A percentile compares a stretch with the other conserved stretches of the same genome.
Evolutionary conservation across 1,139 yeast genomes (phyloP).

Genomic region (Pichia sp.): DNA sequence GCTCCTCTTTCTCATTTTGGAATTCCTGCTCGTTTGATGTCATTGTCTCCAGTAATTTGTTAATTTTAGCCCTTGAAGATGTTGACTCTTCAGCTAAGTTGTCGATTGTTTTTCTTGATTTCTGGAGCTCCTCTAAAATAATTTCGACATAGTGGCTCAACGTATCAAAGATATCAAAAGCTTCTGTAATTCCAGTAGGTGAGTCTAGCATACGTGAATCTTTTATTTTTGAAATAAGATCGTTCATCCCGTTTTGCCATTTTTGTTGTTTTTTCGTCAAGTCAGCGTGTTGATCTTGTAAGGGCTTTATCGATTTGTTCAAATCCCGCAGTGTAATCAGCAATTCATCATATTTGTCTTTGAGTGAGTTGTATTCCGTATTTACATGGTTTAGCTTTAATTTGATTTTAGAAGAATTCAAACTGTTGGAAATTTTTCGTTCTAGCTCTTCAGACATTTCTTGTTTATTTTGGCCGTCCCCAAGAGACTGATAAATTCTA

Average conservation of each 20-base stretch:
- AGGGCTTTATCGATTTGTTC: constrained; percentile 16
- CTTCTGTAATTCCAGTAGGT: constrained; percentile 1
- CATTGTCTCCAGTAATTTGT: constrained; percentile 23
- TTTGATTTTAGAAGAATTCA: constrained; percentile 11
- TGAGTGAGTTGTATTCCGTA: neutral
- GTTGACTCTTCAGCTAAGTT: constrained; percentile 35
- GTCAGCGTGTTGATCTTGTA: constrained; percentile 29
- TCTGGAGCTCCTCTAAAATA: constrained; percentile 26
- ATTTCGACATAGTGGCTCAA: constrained; percentile 39
- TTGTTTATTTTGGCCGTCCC: constrained; percentile 3
- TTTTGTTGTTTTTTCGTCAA: constrained; percentile 26
- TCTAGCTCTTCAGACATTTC: constrained; percentile 13
- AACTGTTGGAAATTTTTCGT: constrained; percentile 8
- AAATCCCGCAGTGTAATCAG: constrained; percentile 24
- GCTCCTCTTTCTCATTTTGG: constrained; percentile 34
- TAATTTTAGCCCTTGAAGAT: constrained; percentile 32
- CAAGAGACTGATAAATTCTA: constrained; percentile 11
- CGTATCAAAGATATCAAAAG: constrained; percentile 7
- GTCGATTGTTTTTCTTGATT: constrained; percentile 2
- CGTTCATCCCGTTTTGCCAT: constrained; percentile 23
- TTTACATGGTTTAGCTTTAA: constrained; percentile 1
- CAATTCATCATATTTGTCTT: constrained; percentile 22
- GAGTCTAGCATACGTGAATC: neutral
- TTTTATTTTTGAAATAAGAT: constrained; percentile 4
- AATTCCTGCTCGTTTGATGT: constrained; percentile 39